A percentile compares a stretch with the other conserved stretches of the same genome.
These are phyloP conservation scores for Bathelium albidoporum DNA, from an alignment of 495 filamentous ascomycete genomes.

Conservation along the genomic window DNA sequence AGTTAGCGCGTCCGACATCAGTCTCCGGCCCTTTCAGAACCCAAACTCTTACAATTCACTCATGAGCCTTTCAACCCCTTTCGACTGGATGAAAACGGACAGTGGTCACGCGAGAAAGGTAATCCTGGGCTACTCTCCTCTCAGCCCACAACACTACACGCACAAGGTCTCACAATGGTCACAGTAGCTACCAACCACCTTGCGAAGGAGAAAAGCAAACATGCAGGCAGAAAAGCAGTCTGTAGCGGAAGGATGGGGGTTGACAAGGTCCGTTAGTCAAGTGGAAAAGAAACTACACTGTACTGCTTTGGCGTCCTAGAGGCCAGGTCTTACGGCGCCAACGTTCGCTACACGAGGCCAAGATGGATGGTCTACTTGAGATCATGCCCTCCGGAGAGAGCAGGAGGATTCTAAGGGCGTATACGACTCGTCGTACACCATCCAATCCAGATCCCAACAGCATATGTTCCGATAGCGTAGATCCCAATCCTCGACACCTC, in stretches of 20 bases:
- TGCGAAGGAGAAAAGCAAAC: background rate
- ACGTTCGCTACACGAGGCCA: too few relatives aligned
- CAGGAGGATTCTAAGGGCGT: background rate
- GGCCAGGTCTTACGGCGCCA: background rate
- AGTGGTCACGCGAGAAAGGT: too few relatives aligned
- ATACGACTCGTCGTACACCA: background rate
- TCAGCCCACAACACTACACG: background rate
- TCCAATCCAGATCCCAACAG: background rate
- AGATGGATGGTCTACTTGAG: background rate
- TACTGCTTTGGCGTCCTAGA: background rate
- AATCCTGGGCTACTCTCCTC: background rate
- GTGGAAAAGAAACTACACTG: slow-evolving; percentile 1
- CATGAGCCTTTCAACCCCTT: too few relatives aligned
- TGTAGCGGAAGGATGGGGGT: background rate
- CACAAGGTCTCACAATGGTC: background rate
- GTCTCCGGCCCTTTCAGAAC: too few relatives aligned
- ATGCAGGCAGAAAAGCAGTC: background rate
- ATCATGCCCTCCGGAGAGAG: background rate
- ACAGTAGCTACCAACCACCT: background rate
- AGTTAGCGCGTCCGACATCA: too few relatives aligned
- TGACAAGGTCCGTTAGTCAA: background rate
- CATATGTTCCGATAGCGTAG: background rate
- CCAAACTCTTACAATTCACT: too few relatives aligned
- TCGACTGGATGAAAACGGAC: too few relatives aligned
- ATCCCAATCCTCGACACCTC: background rate